Conservation (phyloP, 352 stramenopile genomes). For the Globisporangium yorkense region DNA sequence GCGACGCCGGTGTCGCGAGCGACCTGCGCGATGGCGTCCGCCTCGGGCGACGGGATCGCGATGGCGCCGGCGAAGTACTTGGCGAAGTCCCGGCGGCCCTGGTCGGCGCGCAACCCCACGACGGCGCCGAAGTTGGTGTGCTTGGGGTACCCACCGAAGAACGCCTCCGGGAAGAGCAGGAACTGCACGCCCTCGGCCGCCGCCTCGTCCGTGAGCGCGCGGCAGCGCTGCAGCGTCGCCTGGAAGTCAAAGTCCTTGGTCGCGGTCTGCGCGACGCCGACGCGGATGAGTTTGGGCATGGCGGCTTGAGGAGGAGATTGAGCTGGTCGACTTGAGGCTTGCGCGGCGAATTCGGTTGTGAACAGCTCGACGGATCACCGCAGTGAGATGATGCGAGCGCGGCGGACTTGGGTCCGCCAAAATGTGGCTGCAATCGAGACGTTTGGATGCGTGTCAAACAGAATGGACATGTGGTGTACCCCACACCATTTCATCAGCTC, state of each 20-base stretch:
- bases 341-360: background rate
- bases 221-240: conserved; percentile 16
- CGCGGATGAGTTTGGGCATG: conserved; percentile 8
- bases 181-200: conserved; percentile 11
- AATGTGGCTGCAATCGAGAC: background rate
- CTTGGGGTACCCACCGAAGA: conserved; percentile 24
- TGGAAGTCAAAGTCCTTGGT: conserved; percentile 19
- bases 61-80: conserved; percentile 16
- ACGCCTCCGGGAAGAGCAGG: conserved; percentile 21
- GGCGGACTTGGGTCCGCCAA: background rate
- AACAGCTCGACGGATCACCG: background rate
- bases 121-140: conserved; percentile 19
- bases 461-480: background rate
- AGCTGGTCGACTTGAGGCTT: too few relatives aligned
- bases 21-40: conserved; percentile 16
- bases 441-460: background rate
- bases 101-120: conserved; percentile 12
- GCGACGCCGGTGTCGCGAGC: conserved; percentile 6
- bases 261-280: conserved; percentile 20
- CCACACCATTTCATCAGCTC: background rate
- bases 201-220: conserved; percentile 11
- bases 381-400: too few relatives aligned
- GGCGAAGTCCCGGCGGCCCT: conserved; percentile 16
- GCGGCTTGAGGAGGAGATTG: background rate
- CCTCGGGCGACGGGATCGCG: conserved; percentile 15